A percentile compares a stretch with the other conserved stretches of the same genome.
Evolutionary conservation across 2,329 filamentous ascomycete species (phyloP).

Genomic region (Byssothecium circinans): DNA sequence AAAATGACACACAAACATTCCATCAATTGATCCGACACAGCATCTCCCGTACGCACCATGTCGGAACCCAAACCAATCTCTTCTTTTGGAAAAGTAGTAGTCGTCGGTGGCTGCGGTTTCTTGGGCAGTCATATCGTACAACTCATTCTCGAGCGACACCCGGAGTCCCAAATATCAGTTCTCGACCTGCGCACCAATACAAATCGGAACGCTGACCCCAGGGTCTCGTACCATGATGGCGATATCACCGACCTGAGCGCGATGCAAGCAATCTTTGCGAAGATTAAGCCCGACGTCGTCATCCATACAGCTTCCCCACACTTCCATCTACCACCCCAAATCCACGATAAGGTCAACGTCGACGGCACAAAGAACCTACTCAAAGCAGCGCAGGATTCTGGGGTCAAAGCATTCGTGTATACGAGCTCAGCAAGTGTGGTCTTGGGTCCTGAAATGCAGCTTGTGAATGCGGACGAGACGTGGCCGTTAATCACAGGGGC

Average conservation of each 20-base stretch:
- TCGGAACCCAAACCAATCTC: slow-evolving; percentile 11
- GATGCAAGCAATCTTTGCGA: slow-evolving; percentile 46
- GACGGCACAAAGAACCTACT: slow-evolving; percentile 54
- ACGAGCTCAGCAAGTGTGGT: slow-evolving; percentile 56
- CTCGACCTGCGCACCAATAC: slow-evolving; percentile 50
- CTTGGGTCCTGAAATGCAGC: slow-evolving; percentile 47
- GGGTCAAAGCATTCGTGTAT: slow-evolving; percentile 57
- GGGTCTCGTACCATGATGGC: slow-evolving; percentile 53
- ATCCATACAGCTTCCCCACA: slow-evolving; percentile 56
- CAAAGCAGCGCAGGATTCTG: slow-evolving; percentile 50
- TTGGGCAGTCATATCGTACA: slow-evolving; percentile 55
- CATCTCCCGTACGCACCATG: slow-evolving; percentile 5
- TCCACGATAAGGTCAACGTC: slow-evolving; percentile 56
- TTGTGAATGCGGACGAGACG: slow-evolving; percentile 54
- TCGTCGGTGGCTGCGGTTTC: slow-evolving; percentile 56
- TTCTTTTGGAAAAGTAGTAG: slow-evolving; percentile 50
- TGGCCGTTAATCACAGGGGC: slow-evolving; percentile 51
- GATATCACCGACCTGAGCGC: slow-evolving; percentile 52
- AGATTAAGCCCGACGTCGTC: slow-evolving; percentile 50
- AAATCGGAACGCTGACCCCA: slow-evolving; percentile 44
- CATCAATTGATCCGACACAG: neutral
- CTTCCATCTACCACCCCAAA: slow-evolving; percentile 41
- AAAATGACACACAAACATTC: neutral
- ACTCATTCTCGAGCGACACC: slow-evolving; percentile 46
- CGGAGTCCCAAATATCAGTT: slow-evolving; percentile 49